Evolutionary conservation across 2,329 filamentous ascomycete genomes (phyloP).

Genomic region (Diaporthe capsici): DNA sequence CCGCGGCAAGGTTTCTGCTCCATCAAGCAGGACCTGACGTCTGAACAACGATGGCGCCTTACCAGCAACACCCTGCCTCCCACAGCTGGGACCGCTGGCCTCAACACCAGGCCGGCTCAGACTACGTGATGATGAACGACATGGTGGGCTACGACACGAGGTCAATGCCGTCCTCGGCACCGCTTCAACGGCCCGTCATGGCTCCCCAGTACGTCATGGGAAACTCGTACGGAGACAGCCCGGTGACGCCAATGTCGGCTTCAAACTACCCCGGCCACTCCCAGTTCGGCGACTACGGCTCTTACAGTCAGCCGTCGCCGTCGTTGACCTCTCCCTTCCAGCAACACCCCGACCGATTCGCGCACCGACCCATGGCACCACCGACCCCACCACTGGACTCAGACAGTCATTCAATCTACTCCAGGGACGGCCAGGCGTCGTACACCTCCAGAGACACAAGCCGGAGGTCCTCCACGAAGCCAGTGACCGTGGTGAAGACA

Average conservation of each 20-base stretch:
- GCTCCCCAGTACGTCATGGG: slow-evolving; percentile 63
- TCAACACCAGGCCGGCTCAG: slow-evolving; percentile 58
- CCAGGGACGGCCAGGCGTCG: slow-evolving; percentile 44
- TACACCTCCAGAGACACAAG: slow-evolving; percentile 52
- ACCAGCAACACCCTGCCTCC: slow-evolving; percentile 60
- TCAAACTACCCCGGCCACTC: slow-evolving; percentile 59
- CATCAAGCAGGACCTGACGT: slow-evolving; percentile 48
- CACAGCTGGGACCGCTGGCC: slow-evolving; percentile 70
- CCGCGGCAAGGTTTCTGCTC: slow-evolving; percentile 43
- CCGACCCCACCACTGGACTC: slow-evolving; percentile 50
- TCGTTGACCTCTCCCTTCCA: slow-evolving; percentile 48
- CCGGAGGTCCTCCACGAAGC: slow-evolving; percentile 53
- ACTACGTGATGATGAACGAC: slow-evolving; percentile 65
- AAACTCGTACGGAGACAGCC: slow-evolving; percentile 58
- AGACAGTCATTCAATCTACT: slow-evolving; percentile 47
- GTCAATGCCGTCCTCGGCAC: slow-evolving; percentile 51
- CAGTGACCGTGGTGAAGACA: slow-evolving; percentile 48
- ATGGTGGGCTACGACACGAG: slow-evolving; percentile 66
- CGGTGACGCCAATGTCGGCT: slow-evolving; percentile 58
- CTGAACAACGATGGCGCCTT: slow-evolving; percentile 59
- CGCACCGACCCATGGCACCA: slow-evolving; percentile 36
- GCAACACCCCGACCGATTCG: slow-evolving; percentile 43
- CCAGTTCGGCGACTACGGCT: slow-evolving; percentile 58
- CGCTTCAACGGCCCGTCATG: slow-evolving; percentile 60
- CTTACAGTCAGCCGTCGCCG: slow-evolving; percentile 54